These are phyloP conservation scores for Priceomyces melissophilus DNA, from an alignment of 805 yeast genomes.

Conservation along the genomic window DNA sequence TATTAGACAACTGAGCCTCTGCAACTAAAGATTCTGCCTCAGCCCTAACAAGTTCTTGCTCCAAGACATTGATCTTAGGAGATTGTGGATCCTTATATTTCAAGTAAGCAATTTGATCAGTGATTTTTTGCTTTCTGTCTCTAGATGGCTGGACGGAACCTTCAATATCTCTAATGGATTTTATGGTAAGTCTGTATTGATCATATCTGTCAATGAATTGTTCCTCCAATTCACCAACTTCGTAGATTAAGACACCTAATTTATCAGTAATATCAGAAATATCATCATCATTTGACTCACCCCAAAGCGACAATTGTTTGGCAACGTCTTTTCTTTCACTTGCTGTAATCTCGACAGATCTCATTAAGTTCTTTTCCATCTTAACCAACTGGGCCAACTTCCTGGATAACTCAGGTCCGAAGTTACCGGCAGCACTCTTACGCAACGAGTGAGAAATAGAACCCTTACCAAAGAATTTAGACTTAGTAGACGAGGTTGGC, in stretches of 20 bases:
- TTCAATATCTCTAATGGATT: constrained; percentile 93
- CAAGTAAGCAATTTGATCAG: constrained; percentile 95
- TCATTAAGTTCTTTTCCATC: constrained; percentile 94
- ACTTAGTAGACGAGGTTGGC: constrained; percentile 71
- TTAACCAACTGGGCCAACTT: constrained; percentile 88
- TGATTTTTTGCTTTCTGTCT: constrained; percentile 95
- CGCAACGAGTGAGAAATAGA: constrained; percentile 69
- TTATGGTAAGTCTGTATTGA: constrained; percentile 93
- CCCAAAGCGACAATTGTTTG: constrained; percentile 96
- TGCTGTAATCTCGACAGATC: constrained; percentile 89
- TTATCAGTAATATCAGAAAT: constrained; percentile 96
- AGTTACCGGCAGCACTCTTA: constrained; percentile 82
- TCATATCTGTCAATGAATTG: constrained; percentile 98
- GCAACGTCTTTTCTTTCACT: constrained; percentile 95
- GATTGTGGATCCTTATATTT: constrained; percentile 98
- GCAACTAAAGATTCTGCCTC: constrained; percentile 99
- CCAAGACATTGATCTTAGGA: constrained; percentile 90
- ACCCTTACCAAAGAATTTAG: constrained; percentile 70
- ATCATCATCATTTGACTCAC: constrained; percentile 96
- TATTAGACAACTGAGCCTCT: constrained; percentile 97
- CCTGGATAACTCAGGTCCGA: constrained; percentile 93
- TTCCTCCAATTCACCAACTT: constrained; percentile 97
- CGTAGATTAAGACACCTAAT: constrained; percentile 91
- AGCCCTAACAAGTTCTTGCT: constrained; percentile 97
- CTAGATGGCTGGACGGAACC: constrained; percentile 97